Evolutionary conservation across 163 green algal species (phyloP), one percentile per base, ranked within the genome.

Genomic region (Scenedesmus sp.): DNA sequence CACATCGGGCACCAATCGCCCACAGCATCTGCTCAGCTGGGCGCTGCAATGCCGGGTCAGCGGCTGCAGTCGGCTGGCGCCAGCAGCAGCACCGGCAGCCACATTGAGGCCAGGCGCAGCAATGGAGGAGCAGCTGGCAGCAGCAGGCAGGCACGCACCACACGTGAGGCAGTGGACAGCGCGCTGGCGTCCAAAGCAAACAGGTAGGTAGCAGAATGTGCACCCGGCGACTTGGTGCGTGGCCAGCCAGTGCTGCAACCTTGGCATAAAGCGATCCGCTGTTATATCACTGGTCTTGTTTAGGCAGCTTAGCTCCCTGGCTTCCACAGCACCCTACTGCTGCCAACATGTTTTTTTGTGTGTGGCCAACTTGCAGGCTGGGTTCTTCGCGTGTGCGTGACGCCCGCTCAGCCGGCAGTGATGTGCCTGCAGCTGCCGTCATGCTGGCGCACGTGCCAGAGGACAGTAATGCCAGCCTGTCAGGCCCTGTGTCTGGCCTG

Each of bases 131-230:
- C 66, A 84, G 66, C 26, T 56, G 34, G 46, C 34, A 84, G 76
- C 26, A 84, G 46, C 85, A 90, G 64, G 64, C 85, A 66, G 85
- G 46, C 4, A 6, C 52, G 9, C 15, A 83, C 46, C 46, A 90
- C 15, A 56, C 46, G 57, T 79, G 70, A 79, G 34, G 64, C 15
- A 16, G 46, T 66, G 3, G 66, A 34, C 5, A 8, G 7, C 77
- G 55, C 73, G 4, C n/a, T 86, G 56, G 73, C 56, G n/a, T 91
- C 87, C 55, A 91, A 91, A 64, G 73, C 87, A 60, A 57, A 86
- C 55, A 91, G 87, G 87, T 91, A 55, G 20, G 73, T 13, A 46
- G 34, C 34, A 1, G 34, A 46, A 46, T 46, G 34, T 46, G 34
- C 34, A 46, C 34, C 34, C 34, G 34, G 34, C 34, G 34, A 46